Conservation (phyloP, 2,329 filamentous ascomycete species). For the Talaromyces sp. region DNA sequence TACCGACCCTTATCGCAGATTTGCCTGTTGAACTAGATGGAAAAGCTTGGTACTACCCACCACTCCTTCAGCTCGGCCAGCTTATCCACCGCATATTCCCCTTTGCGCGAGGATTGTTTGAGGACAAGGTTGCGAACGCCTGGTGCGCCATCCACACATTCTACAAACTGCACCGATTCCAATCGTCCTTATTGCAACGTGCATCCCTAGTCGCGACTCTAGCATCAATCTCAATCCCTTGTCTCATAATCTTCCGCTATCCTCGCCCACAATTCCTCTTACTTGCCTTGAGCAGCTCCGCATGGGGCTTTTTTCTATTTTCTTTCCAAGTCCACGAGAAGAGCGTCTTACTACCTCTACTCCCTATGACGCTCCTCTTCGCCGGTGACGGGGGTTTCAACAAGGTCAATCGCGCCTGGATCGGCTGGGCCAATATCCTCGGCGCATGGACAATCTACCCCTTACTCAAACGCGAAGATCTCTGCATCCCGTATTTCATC, state of each 20-base stretch:
- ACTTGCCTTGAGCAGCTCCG: conserved; percentile 74
- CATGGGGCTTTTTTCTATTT: conserved; percentile 97
- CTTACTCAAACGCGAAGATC: conserved; percentile 77
- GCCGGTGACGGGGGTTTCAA: conserved; percentile 74
- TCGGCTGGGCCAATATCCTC: conserved; percentile 91
- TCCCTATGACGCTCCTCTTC: conserved; percentile 89
- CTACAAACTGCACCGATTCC: conserved; percentile 78
- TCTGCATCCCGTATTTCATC: conserved; percentile 80
- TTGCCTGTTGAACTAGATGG: conserved; percentile 61
- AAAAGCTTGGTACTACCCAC: conserved; percentile 68
- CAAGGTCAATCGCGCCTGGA: conserved; percentile 78
- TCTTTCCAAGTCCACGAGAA: conserved; percentile 99
- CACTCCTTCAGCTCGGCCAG: conserved; percentile 76
- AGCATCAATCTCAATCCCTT: conserved; percentile 73
- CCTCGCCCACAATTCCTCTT: conserved; percentile 77
- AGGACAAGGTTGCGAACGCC: conserved; percentile 98
- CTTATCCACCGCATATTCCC: conserved; percentile 91
- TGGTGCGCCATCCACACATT: conserved; percentile 93
- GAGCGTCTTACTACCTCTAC: conserved; percentile 84
- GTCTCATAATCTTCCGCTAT: conserved; percentile 72
- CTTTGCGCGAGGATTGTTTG: conserved; percentile 91
- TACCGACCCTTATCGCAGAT: conserved; percentile 61
- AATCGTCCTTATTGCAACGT: conserved; percentile 69
- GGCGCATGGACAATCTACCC: conserved; percentile 94
- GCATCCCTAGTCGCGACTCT: conserved; percentile 74